A percentile compares a stretch with the other conserved stretches of the same genome.
These are phyloP conservation scores for Aspergillus affinis DNA, from an alignment of 495 filamentous ascomycete species.

Conservation along the genomic window DNA sequence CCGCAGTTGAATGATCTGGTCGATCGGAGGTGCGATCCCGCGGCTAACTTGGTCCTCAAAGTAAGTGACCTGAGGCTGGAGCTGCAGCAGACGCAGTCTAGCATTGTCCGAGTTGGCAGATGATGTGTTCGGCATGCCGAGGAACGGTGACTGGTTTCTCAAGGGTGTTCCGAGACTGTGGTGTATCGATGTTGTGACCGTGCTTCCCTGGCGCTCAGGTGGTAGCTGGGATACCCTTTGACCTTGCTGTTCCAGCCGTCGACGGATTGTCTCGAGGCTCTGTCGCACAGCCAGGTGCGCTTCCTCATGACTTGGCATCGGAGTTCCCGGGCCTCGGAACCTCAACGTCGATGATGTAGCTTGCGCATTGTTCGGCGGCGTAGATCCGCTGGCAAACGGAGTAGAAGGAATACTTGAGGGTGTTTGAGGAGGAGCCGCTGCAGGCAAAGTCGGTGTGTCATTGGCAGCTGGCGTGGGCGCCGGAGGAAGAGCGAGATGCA, in stretches of 20 bases:
- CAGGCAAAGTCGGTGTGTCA: slow-evolving; percentile 6
- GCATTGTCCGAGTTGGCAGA: slow-evolving; percentile 15
- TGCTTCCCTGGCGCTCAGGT: slow-evolving; percentile 5
- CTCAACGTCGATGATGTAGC: slow-evolving; percentile 17
- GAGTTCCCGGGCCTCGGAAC: slow-evolving; percentile 4
- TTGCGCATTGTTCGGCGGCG: slow-evolving; percentile 7
- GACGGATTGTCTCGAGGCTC: slow-evolving; percentile 23
- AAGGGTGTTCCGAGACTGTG: slow-evolving; percentile 2
- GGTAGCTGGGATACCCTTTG: slow-evolving; percentile 5
- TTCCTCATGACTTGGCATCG: slow-evolving; percentile 16
- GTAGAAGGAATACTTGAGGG: slow-evolving; percentile 2
- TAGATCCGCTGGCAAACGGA: slow-evolving; percentile 10
- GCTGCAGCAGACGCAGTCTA: slow-evolving; percentile 23
- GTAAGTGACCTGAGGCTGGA: slow-evolving; percentile 34
- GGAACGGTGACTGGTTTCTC: slow-evolving; percentile 9
- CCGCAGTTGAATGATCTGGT: slow-evolving; percentile 33
- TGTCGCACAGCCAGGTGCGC: slow-evolving; percentile 18
- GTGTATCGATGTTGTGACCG: slow-evolving; percentile 1
- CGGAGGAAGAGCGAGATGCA: slow-evolving; percentile 65
- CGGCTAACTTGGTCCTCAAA: slow-evolving; percentile 43
- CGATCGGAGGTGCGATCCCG: slow-evolving; percentile 30
- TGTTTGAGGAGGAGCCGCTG: slow-evolving; percentile 2
- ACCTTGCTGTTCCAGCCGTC: slow-evolving; percentile 21
- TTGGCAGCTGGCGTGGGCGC: slow-evolving; percentile 18
- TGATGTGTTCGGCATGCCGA: slow-evolving; percentile 10